Evolutionary conservation across 305 asterid species (phyloP), one percentile per base, ranked within the genome.

Genomic region (Rubia balearica): DNA sequence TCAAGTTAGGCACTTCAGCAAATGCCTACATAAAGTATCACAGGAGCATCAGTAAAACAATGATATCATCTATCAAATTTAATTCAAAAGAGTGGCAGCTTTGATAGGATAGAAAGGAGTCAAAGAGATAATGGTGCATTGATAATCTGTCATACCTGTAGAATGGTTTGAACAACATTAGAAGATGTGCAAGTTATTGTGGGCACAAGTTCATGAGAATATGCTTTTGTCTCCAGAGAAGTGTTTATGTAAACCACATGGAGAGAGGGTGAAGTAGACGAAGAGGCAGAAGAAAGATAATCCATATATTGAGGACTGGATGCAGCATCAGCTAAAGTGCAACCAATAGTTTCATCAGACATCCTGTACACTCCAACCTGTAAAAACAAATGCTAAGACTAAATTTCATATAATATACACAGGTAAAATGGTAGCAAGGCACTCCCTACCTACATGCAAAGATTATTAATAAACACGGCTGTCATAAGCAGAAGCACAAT

Each of bases 291-390:
- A 1, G 84, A 77, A 75, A 93, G 96, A 84, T 93, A 93, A 67
- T 93, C 90, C 89, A 84, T 82, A 78, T 90, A 93, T 16, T 83
- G 83, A 27, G 97, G 96, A 78, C 96, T 83, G 27, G 97, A 75
- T 43, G 97, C 98, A 81, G 98, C 98, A 83, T 93, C 97, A 66
- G 98, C 98, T 85, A 93, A 82, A 24, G 96, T 89, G 81, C 98
- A 93, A 71, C 96, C 85, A 19, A 90, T 93, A 57, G 81, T 91
- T 82, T 93, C 97, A 41, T 79, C 61, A 30, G 98, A 90, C 98
- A 93, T 93, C 83, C 97, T 80, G 84, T 93, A 93, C 45, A 93
- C 98, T 71, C 91, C 97, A 70, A 93, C 97, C 98, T 90, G 83
- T 46, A 43, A 74, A 60, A 65, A 72, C 71, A 61, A 21, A 11